Conservation (phyloP, 345 rosid genomes). For the Citrus unshiu region DNA sequence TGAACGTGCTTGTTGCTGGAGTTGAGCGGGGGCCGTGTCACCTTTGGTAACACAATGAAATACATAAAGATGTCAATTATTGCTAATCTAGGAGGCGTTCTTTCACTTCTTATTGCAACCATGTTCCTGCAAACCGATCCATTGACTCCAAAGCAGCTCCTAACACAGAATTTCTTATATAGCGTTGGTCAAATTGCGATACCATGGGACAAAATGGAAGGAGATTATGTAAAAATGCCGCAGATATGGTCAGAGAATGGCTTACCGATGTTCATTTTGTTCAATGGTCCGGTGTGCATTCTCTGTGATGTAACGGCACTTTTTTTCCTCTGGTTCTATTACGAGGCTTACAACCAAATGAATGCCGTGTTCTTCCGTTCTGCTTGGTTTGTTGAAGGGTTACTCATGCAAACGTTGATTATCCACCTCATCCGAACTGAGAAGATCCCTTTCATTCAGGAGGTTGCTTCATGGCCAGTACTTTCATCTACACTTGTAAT, state of each 20-base stretch:
- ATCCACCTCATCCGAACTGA: conserved; percentile 64
- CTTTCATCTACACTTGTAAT: conserved; percentile 44
- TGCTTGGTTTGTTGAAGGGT: conserved; percentile 63
- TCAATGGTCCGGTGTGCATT: conserved; percentile 63
- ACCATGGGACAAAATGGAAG: conserved; percentile 75
- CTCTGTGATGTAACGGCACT: conserved; percentile 45
- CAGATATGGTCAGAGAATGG: conserved; percentile 45
- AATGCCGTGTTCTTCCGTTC: conserved; percentile 36
- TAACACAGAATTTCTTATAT: conserved; percentile 53
- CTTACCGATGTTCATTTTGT: conserved; percentile 49
- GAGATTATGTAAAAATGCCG: conserved; percentile 51
- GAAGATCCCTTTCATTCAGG: conserved; percentile 61
- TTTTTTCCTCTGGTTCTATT: conserved; percentile 41
- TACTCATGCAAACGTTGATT: conserved; percentile 62
- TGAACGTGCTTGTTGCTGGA: conserved; percentile 64
- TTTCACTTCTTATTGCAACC: conserved; percentile 59
- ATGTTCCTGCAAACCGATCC: conserved; percentile 51
- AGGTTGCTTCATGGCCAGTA: conserved; percentile 61
- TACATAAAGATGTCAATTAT: conserved; percentile 71
- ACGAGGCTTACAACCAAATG: not conserved
- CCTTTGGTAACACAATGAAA: conserved; percentile 72
- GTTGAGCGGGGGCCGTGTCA: conserved; percentile 59
- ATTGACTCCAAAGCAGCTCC: conserved; percentile 58
- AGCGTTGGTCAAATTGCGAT: conserved; percentile 61
- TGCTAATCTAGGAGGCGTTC: conserved; percentile 51